Base-by-base conservation (phyloP, 129 eudicot genomes). In the Ambrosia artemisiifolia region DNA sequence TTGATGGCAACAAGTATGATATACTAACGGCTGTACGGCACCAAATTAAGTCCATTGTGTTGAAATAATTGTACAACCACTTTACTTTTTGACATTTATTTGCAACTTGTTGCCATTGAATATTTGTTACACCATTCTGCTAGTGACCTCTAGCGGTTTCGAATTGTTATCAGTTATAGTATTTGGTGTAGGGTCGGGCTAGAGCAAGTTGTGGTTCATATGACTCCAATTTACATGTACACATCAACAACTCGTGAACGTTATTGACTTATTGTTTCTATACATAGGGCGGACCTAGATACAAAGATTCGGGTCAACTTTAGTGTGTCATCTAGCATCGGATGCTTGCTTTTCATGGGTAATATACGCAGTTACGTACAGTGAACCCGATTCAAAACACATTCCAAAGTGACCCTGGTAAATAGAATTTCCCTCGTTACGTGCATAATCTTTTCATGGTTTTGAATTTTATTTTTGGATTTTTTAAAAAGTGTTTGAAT, bases 71-170 rank as follows among this genome's bases (percentile, higher is more conserved):
- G 64, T 28, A 16, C 64, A 28, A 57, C 38, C 11, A 36, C 16
- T 57, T 7, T 9, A 38, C 38, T 57, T 57, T 57, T 57, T 57
- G 64, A 57, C 64, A 57, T 57, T 55, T 24, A 11, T 3, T 19
- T 57, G 13, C 64, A 57, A 57, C 64, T 57, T 57, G 64, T 57
- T 20, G 32, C 1, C 60, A 20, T 56, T 56, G 63, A 56, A 24
- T 20, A 24, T 56, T 3, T 24, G 63, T 10, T 54, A n/a, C 63
- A 56, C 63, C 3, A 24, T 24, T 56, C 63, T 56, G 63, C 64
- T 57, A 54, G 57, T 9, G 3, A 51, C 57, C 57, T 51, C 57
- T 51, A 55, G 64, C 64, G 64, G 64, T 57, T 57, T 57, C 64
- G 38, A 57, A 11, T 57, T 57, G 64, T 57, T 57, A n/a, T n/a